Evolutionary conservation across 768 basidiomycete genomes (phyloP), one percentile per base, ranked within the genome.

Genomic region (Russula earlei): DNA sequence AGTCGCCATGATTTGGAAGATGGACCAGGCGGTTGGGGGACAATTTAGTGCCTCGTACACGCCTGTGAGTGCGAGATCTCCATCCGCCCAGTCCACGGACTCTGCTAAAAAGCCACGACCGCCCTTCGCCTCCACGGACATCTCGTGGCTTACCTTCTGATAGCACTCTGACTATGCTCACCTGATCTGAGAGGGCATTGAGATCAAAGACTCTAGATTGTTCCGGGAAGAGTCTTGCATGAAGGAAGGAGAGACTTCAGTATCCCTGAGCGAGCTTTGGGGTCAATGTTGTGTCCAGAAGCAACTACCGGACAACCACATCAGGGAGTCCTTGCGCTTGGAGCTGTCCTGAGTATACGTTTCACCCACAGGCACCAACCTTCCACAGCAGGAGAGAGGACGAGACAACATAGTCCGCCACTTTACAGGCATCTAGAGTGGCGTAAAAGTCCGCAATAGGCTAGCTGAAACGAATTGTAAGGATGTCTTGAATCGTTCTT

Each of bases 301-400:
- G 84, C 75, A 42, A 91, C 77, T 22, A 87, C 82, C n/a, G 24
- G 91, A 80, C 47, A n/a, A 92, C 77, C 40, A 89, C 83, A 25
- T 88, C 84, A 0, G 91, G 89, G 31, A 96, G 80, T 12, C 94
- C 95, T 63, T 96, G 90, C 1, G 89, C 83, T 69, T 97, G 94
- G 3, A 99, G 74, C 19, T n/a, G 82, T 84, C 29, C 95, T 82
- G 22, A 98, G 77, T 10, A 92, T 80, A n/a, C 0, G 83, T 88
- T 64, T 98, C 95, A 9, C 93, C 93, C 78, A n/a, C 85, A 87
- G 4, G 73, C 66, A 54, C 88, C 78, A 0, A 98, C 95, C n/a
- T 69, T 98, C 94, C 11, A 85, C 73, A 5, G 77, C 75, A 40
- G 87, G 79, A 2, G 93, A 96, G 27, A 97, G 76, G 2, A 85